Conservation (phyloP, 2,329 filamentous ascomycete genomes). For the Thielaviopsis musarum region DNA sequence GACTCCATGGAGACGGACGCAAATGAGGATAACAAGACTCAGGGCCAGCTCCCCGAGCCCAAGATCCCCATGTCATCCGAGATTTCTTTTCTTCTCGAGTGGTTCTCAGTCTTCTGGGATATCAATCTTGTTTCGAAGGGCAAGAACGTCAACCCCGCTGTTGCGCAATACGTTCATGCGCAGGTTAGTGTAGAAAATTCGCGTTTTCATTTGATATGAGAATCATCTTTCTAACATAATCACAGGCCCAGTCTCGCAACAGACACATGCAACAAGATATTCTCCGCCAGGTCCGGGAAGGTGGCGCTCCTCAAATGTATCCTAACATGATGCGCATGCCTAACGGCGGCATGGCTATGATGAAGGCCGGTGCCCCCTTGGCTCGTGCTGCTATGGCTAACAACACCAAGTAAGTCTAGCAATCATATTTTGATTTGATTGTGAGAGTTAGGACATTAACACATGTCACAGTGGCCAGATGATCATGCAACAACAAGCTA, state of each 20-base stretch:
- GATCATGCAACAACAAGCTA: slow-evolving; percentile 37
- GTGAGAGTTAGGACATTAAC: not conserved
- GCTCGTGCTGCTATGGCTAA: slow-evolving; percentile 66
- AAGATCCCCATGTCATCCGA: slow-evolving; percentile 44
- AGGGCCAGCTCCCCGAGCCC: slow-evolving; percentile 63
- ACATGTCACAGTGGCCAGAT: slow-evolving; percentile 7
- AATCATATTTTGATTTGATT: not conserved
- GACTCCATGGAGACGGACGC: slow-evolving; percentile 69
- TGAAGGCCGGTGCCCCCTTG: slow-evolving; percentile 42
- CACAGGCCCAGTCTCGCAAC: slow-evolving; percentile 49
- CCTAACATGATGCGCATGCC: slow-evolving; percentile 53
- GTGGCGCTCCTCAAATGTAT: slow-evolving; percentile 36
- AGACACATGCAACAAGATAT: slow-evolving; percentile 66
- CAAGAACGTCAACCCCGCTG: slow-evolving; percentile 44
- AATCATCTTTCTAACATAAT: slow-evolving; percentile 13
- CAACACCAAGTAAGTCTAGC: slow-evolving; percentile 35
- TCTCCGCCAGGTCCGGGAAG: slow-evolving; percentile 53
- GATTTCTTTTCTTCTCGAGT: slow-evolving; percentile 83
- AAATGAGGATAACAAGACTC: slow-evolving; percentile 62
- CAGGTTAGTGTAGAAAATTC: slow-evolving; percentile 41
- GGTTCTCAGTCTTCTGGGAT: slow-evolving; percentile 97
- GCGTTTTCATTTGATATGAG: not conserved
- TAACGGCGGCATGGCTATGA: slow-evolving; percentile 42
- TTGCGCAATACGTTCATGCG: slow-evolving; percentile 68
- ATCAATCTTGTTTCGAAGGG: slow-evolving; percentile 58